Conservation (phyloP, 345 rosid species). For the Rhizophora mangle region DNA sequence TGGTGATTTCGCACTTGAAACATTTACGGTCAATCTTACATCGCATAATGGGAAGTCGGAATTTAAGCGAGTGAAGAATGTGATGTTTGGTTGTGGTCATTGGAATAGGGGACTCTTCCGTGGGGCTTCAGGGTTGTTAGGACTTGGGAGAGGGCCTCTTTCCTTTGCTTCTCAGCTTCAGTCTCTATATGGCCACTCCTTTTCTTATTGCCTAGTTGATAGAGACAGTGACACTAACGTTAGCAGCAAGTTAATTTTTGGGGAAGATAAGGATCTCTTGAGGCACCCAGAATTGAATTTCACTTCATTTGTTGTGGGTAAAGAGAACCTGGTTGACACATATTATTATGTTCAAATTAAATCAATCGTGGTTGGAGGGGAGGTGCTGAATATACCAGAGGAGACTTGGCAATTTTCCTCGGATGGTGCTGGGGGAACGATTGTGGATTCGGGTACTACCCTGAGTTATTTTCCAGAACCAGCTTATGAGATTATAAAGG, state of each 20-base stretch:
- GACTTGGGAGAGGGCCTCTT: constrained; percentile 86
- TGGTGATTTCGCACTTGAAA: constrained; percentile 77
- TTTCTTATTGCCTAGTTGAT: constrained; percentile 80
- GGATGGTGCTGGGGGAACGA: constrained; percentile 72
- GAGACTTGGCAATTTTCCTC: constrained; percentile 63
- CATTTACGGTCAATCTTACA: constrained; percentile 71
- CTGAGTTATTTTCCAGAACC: constrained; percentile 71
- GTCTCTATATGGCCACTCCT: constrained; percentile 69
- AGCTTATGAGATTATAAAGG: constrained; percentile 52
- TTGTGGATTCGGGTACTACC: constrained; percentile 80
- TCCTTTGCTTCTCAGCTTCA: constrained; percentile 87
- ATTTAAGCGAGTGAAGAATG: constrained; percentile 47
- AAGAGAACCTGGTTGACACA: constrained; percentile 56
- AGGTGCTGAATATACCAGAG: constrained; percentile 58
- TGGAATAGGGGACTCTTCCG: constrained; percentile 82
- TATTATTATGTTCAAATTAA: constrained; percentile 75
- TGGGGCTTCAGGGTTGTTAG: constrained; percentile 84
- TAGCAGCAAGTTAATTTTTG: constrained; percentile 83
- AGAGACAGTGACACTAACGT: constrained; percentile 56
- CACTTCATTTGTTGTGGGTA: constrained; percentile 59
- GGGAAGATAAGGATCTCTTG: constrained; percentile 60
- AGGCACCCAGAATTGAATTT: constrained; percentile 57
- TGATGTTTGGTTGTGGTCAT: constrained; percentile 94
- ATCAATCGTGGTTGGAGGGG: constrained; percentile 63
- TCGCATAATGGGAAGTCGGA: constrained; percentile 42